Conservation (phyloP, 2,329 filamentous ascomycete genomes). For the Calonectria ilicicola region DNA sequence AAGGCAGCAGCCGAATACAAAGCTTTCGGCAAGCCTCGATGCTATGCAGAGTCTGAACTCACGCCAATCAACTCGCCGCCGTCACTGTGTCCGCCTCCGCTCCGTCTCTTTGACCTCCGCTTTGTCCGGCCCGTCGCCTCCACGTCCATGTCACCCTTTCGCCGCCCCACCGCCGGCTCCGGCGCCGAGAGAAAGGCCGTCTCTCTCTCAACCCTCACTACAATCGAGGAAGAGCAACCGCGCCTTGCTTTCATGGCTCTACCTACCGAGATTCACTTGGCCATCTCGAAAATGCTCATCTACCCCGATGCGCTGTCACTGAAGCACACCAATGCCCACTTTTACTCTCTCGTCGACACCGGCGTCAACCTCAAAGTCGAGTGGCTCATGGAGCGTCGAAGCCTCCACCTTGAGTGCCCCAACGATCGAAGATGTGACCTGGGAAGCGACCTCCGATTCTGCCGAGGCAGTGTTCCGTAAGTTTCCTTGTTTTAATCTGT, state of each 20-base stretch:
- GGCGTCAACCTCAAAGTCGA: conserved; percentile 74
- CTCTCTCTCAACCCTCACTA: not conserved
- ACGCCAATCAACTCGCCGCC: not conserved
- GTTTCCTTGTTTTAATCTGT: conserved; percentile 32
- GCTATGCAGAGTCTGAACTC: not conserved
- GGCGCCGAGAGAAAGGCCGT: conserved; percentile 18
- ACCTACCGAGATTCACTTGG: conserved; percentile 75
- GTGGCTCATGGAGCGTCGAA: conserved; percentile 75
- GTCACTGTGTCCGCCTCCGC: conserved; percentile 2
- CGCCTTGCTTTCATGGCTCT: conserved; percentile 57
- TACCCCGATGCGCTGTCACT: conserved; percentile 80
- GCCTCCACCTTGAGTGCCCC: conserved; percentile 74
- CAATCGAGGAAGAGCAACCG: not conserved
- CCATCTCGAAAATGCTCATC: conserved; percentile 69
- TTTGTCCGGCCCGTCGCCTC: not conserved
- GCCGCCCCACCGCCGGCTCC: conserved; percentile 39
- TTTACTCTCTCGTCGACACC: conserved; percentile 74
- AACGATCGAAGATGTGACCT: conserved; percentile 68
- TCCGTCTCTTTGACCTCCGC: conserved; percentile 7
- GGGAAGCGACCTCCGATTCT: conserved; percentile 70
- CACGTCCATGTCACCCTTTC: conserved; percentile 38
- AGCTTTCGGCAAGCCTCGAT: conserved; percentile 23
- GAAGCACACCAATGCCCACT: conserved; percentile 74
- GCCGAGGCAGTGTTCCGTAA: conserved; percentile 69
- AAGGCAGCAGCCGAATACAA: conserved; percentile 45